Base-by-base conservation (phyloP, 306 rosid genomes). In the Begonia peltatifolia region DNA sequence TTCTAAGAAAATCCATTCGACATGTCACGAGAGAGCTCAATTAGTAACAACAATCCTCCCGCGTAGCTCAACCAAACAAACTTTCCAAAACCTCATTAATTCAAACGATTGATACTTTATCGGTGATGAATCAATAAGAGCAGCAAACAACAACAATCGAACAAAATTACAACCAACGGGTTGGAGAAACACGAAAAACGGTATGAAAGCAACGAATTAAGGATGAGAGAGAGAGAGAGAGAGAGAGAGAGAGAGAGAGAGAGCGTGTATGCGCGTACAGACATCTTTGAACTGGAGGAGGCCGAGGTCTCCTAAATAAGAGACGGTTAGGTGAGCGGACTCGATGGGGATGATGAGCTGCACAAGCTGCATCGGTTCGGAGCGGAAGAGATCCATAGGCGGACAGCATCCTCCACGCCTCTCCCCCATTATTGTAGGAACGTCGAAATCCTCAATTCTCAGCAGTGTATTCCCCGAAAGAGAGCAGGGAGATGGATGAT, bases 331-430 rank as follows among this genome's bases (percentile, higher is more conserved):
- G 52, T 86, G 99, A 59, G 99, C 85, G 36, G 96, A 79, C 77
- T 92, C 99, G 50, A 86, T 79, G 52, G 99, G 99, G 56, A 92
- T 75, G 81, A 92, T 92, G 77, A 92, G 84, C 78, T 86, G 99
- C 58, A 92, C 76, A 8, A 92, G 88, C 60, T 92, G 99, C 99
- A 92, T 92, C 65, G 96, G 68, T 83, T 92, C 99, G 55, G 99
- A 92, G 67, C 99, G 77, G 78, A 92, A 79, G 55, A 92, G 96
- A 83, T 86, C 87, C 99, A 86, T 86, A 63, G 87, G 86, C 38
- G 96, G 99, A 44, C 86, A 86, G 67, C 99, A 81, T 6, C 93
- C 95, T 12, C 38, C 38, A 30, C 38, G 38, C 38, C 38, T 30
- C 38, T 30, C 38, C 38, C 82, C 87, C 94, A 83, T 83, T 53